These are phyloP conservation scores for Fusarium fracticaudum DNA, from an alignment of 2,329 filamentous ascomycete species.

Conservation along the genomic window DNA sequence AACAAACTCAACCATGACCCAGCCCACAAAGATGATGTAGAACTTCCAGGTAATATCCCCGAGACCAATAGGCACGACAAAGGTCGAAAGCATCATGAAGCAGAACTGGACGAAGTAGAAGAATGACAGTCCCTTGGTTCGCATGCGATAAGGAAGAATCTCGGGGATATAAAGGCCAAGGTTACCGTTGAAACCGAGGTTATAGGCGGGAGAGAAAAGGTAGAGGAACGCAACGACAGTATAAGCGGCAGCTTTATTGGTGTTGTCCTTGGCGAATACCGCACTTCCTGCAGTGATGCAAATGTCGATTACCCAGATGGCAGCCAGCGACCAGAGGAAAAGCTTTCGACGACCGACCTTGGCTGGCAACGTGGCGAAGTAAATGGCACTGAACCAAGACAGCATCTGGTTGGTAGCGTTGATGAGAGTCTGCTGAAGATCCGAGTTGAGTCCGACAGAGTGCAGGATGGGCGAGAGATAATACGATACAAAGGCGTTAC, in stretches of 20 bases:
- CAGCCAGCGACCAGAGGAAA: background rate
- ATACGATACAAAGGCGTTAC: background rate
- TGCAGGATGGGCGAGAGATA: background rate
- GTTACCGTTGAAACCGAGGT: background rate
- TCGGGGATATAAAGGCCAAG: background rate
- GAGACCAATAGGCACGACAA: conserved; percentile 24
- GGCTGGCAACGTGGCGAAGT: background rate
- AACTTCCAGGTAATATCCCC: conserved; percentile 24
- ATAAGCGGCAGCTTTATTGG: background rate
- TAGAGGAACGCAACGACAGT: background rate
- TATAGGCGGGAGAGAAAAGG: background rate
- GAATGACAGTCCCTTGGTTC: background rate
- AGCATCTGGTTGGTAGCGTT: conserved; percentile 4
- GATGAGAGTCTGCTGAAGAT: background rate
- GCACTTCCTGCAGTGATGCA: conserved; percentile 2
- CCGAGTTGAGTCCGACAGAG: background rate
- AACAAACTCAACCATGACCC: conserved; percentile 15
- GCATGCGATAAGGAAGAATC: background rate
- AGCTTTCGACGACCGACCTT: background rate
- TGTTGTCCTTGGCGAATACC: background rate
- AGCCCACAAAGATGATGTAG: conserved; percentile 20
- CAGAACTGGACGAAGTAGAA: background rate
- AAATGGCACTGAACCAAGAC: background rate
- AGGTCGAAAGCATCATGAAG: conserved; percentile 9
- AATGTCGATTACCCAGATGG: background rate